phyloP scores from a whole-genome alignment of 495 filamentous ascomycete genomes.

The Glarea lozoyensis region DNA sequence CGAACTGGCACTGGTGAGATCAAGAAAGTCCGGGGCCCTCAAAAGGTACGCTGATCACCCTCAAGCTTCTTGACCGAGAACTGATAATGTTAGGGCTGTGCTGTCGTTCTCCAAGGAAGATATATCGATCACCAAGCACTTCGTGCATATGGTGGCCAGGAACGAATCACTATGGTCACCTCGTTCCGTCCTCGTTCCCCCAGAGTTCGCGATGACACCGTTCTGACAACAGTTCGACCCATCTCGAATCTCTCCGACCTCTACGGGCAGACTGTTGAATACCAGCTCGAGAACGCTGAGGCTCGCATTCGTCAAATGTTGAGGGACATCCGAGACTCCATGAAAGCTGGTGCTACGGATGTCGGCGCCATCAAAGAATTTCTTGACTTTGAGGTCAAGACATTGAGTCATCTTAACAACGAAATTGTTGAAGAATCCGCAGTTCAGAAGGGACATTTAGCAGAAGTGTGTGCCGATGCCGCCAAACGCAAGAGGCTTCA shows the following conservation, averaged over 20 bases:
- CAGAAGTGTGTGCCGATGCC: conserved; percentile 15
- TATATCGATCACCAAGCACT: conserved; percentile 68
- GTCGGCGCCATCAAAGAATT: conserved; percentile 19
- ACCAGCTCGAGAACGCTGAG: conserved; percentile 63
- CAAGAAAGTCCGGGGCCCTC: conserved; percentile 59
- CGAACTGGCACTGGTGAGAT: conserved; percentile 51
- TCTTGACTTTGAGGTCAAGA: conserved; percentile 19
- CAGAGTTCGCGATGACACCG: conserved; percentile 53
- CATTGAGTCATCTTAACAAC: conserved; percentile 34
- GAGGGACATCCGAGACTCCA: conserved; percentile 32
- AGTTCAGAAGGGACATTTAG: conserved; percentile 33
- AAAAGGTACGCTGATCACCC: conserved; percentile 25
- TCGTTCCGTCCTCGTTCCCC: conserved; percentile 57
- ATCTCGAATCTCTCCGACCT: conserved; percentile 58
- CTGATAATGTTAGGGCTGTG: conserved; percentile 43
- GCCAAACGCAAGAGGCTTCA: conserved; percentile 7
- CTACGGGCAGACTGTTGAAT: conserved; percentile 63
- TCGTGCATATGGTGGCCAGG: conserved; percentile 49
- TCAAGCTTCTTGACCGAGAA: not conserved
- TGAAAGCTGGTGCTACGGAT: conserved; percentile 31
- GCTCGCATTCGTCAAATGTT: conserved; percentile 40
- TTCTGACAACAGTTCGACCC: conserved; percentile 55
- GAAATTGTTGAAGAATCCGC: conserved; percentile 44
- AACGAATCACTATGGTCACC: conserved; percentile 66
- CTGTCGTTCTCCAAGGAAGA: conserved; percentile 59